These are phyloP conservation scores for Dryas alaskensis DNA, from an alignment of 306 rosid species.

Conservation along the genomic window DNA sequence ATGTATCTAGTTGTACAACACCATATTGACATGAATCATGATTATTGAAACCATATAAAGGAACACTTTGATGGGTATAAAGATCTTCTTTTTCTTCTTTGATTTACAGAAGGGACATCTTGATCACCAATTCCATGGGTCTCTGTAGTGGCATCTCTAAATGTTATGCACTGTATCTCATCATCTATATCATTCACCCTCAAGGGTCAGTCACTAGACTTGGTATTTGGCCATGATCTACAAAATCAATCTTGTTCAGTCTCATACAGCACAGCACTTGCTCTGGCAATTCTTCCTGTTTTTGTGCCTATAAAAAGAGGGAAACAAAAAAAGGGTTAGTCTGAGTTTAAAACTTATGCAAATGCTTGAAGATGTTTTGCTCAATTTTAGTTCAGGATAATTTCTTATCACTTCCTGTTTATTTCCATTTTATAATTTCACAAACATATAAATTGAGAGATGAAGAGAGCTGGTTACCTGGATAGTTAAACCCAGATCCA, in stretches of 20 bases:
- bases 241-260: constrained; percentile 81
- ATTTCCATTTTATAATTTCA: neutral
- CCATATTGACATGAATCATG: neutral
- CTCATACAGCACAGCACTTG: constrained; percentile 85
- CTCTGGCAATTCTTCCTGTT: constrained; percentile 89
- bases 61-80: neutral
- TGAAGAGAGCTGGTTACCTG: constrained; percentile 46
- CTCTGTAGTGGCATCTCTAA: neutral
- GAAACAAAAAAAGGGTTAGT: neutral
- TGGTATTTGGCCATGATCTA: constrained; percentile 65
- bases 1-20: neutral
- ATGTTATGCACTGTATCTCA: constrained; percentile 9
- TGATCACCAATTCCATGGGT: neutral
- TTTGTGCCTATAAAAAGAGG: constrained; percentile 61
- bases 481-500: constrained; percentile 81
- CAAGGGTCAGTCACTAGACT: constrained; percentile 63
- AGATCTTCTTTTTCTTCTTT: neutral
- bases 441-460: too few species aligned
- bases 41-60: neutral
- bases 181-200: constrained; percentile 32
- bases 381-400: neutral
- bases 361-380: too few species aligned
- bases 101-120: constrained; percentile 7
- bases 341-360: too few species aligned
- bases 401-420: too few species aligned